Evolutionary conservation across 75 land plant genomes (phyloP).

Genomic region (Cryptomeria japonica): DNA sequence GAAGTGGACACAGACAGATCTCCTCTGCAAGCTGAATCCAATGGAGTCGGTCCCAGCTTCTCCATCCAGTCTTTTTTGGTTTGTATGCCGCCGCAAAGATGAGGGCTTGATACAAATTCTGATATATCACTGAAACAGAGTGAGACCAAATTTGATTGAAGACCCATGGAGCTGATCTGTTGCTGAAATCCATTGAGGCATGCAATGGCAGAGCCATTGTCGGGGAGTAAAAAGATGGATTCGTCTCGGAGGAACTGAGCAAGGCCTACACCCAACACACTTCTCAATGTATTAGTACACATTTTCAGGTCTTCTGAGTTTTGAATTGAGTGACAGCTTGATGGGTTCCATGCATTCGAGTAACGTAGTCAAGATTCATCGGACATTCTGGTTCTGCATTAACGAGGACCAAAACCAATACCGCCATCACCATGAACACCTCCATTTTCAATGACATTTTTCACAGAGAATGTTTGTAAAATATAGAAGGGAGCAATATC

Average conservation of each 20-base stretch:
- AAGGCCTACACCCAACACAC: conserved; percentile 46
- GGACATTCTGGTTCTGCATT: not conserved
- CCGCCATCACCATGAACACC: not conserved
- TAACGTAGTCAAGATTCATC: not conserved
- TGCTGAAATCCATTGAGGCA: conserved; percentile 46
- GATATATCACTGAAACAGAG: conserved; percentile 30
- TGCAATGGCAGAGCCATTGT: conserved; percentile 36
- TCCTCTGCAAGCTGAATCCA: conserved; percentile 26
- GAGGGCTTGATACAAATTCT: conserved; percentile 13
- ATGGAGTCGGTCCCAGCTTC: not conserved
- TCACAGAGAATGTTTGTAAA: not conserved
- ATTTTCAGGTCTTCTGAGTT: not conserved
- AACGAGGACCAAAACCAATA: not conserved
- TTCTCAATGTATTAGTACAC: conserved; percentile 60
- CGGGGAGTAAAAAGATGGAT: conserved; percentile 51
- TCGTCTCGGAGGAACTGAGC: conserved; percentile 51
- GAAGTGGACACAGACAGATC: conserved; percentile 7
- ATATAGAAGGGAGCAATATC: too few species aligned
- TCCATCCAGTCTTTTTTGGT: conserved; percentile 17
- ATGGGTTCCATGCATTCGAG: not conserved
- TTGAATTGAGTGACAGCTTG: not conserved
- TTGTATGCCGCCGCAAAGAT: conserved; percentile 24
- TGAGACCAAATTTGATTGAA: conserved; percentile 20
- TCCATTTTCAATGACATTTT: not conserved
- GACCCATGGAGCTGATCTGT: conserved; percentile 23